Conservation (phyloP, 371 early-diverging fungal genomes). For the Rhizopus sp. region DNA sequence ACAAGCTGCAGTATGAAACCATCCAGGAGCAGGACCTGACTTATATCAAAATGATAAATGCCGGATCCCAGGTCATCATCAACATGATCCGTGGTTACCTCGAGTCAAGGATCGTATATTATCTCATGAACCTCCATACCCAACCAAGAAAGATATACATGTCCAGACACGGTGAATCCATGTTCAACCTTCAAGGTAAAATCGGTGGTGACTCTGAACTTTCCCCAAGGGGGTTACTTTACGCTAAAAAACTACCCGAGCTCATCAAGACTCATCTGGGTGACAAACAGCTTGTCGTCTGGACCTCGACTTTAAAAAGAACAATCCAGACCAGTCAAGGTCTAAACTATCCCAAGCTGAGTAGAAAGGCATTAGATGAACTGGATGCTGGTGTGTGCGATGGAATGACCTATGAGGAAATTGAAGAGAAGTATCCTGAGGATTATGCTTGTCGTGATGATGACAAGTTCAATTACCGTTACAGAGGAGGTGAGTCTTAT, state of each 20-base stretch:
- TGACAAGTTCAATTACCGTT: slow-evolving; percentile 94
- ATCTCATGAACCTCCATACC: slow-evolving; percentile 97
- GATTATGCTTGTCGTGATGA: slow-evolving; percentile 91
- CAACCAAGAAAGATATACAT: slow-evolving; percentile 92
- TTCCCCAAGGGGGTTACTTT: slow-evolving; percentile 85
- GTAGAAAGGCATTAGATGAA: slow-evolving; percentile 98
- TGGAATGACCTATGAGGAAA: slow-evolving; percentile 97
- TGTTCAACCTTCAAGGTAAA: slow-evolving; percentile 83
- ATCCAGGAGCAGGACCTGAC: slow-evolving; percentile 76
- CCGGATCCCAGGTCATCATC: slow-evolving; percentile 88
- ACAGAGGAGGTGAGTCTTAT: slow-evolving; percentile 95
- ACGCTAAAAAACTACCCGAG: slow-evolving; percentile 81
- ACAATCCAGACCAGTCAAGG: slow-evolving; percentile 87
- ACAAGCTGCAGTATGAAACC: slow-evolving; percentile 88
- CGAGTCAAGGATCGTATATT: slow-evolving; percentile 94
- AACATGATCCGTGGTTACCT: slow-evolving; percentile 93
- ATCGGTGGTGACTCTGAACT: slow-evolving; percentile 96
- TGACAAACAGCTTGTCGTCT: slow-evolving; percentile 79
- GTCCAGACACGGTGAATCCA: slow-evolving; percentile 90
- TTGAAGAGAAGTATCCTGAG: slow-evolving; percentile 84
- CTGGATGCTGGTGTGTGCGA: slow-evolving; percentile 97
- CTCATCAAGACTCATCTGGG: slow-evolving; percentile 75
- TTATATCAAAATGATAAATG: slow-evolving; percentile 93
- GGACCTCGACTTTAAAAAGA: slow-evolving; percentile 95
- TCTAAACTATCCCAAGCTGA: slow-evolving; percentile 79